phyloP scores from a whole-genome alignment of 2,329 filamentous ascomycete genomes.

The Colletotrichum brevisporum region DNA sequence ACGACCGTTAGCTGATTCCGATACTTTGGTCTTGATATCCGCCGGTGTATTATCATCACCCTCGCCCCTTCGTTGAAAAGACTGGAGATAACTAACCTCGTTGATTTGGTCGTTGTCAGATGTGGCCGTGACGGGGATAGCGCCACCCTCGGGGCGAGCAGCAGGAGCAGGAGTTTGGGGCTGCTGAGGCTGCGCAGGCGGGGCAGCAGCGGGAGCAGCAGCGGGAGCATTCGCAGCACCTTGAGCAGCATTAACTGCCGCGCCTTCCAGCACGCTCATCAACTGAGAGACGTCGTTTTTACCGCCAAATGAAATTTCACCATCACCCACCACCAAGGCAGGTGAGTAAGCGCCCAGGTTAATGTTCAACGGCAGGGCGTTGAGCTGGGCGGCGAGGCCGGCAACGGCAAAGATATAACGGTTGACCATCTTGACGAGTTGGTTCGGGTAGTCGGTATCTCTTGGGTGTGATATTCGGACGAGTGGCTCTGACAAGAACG shows the following conservation, averaged over 20 bases:
- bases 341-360: slow-evolving; percentile 54
- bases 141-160: slow-evolving; percentile 13
- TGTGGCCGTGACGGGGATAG: slow-evolving; percentile 24
- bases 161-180: slow-evolving; percentile 40
- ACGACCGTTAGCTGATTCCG: slow-evolving; percentile 23
- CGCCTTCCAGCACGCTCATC: slow-evolving; percentile 62
- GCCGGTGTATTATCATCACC: slow-evolving; percentile 6
- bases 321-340: slow-evolving; percentile 54
- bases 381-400: slow-evolving; percentile 46
- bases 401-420: slow-evolving; percentile 49
- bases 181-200: slow-evolving; percentile 43
- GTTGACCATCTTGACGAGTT: slow-evolving; percentile 40
- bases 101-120: slow-evolving; percentile 27
- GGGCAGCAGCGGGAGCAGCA: slow-evolving; percentile 47
- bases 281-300: slow-evolving; percentile 60
- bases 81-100: slow-evolving; percentile 32
- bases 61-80: no score
- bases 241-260: slow-evolving; percentile 57
- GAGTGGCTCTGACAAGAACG: slow-evolving; percentile 8
- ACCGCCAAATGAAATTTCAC: slow-evolving; percentile 63
- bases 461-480: slow-evolving; percentile 28
- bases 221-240: slow-evolving; percentile 46
- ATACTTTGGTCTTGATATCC: slow-evolving; percentile 9
- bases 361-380: slow-evolving; percentile 51
- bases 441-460: slow-evolving; percentile 26